A percentile compares a stretch with the other conserved stretches of the same genome.
Conservation (phyloP, 352 stramenopile genomes). For the Globisporangium yorkense region DNA sequence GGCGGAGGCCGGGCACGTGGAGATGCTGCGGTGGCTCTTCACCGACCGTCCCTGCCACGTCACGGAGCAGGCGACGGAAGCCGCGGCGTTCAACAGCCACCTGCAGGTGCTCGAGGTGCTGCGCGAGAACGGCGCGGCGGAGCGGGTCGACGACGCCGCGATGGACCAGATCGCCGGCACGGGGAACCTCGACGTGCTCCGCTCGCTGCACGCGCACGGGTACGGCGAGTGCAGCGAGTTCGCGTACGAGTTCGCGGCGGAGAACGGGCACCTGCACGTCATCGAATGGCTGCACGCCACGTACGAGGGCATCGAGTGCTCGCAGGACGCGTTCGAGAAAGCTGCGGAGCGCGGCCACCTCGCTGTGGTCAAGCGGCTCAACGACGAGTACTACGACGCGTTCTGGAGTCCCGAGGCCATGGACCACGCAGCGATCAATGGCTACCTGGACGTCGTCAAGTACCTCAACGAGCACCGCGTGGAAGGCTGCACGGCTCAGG, state of each 20-base stretch:
- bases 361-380: slow-evolving; percentile 11
- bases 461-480: slow-evolving; percentile 9
- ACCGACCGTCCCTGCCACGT: neutral
- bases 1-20: slow-evolving; percentile 14
- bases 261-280: slow-evolving; percentile 17
- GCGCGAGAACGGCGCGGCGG: neutral
- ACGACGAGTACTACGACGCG: slow-evolving; percentile 9
- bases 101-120: slow-evolving; percentile 4
- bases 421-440: slow-evolving; percentile 11
- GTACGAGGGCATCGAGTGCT: slow-evolving; percentile 8
- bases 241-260: slow-evolving; percentile 18
- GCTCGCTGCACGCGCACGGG: slow-evolving; percentile 19
- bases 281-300: slow-evolving; percentile 18
- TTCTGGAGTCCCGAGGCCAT: slow-evolving; percentile 7
- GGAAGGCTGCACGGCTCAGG: slow-evolving; percentile 8
- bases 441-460: slow-evolving; percentile 13
- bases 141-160: neutral
- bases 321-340: slow-evolving; percentile 16
- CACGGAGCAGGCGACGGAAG: slow-evolving; percentile 6
- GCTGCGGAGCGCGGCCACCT: slow-evolving; percentile 14
- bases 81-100: slow-evolving; percentile 11
- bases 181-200: slow-evolving; percentile 20
- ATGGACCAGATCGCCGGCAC: slow-evolving; percentile 16
- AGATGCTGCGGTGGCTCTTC: slow-evolving; percentile 20
- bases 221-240: slow-evolving; percentile 6